Evolutionary conservation across 2,329 filamentous ascomycete species (phyloP).

Genomic region (Fusarium tjaetaba): DNA sequence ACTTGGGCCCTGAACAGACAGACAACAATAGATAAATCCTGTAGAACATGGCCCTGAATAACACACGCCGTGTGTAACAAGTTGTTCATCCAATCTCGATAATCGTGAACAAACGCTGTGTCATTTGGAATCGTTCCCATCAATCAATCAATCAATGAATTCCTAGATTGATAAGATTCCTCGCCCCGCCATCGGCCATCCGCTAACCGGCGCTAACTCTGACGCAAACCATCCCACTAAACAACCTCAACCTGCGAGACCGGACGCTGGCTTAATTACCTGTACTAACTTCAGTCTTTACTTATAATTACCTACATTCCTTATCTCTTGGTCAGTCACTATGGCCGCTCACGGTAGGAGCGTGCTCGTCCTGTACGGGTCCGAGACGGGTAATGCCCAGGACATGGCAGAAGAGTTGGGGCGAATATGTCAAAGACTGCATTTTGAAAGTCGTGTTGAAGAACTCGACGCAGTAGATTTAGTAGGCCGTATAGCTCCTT

Average conservation of each 20-base stretch:
- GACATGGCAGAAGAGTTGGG: conserved; percentile 90
- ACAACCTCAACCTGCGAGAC: conserved; percentile 19
- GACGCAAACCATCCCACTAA: conserved; percentile 16
- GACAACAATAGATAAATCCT: background rate
- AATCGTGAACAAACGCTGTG: conserved; percentile 1
- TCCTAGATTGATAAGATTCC: conserved; percentile 38
- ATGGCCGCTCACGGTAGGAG: conserved; percentile 50
- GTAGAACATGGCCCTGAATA: background rate
- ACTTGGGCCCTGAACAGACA: background rate
- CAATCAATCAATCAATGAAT: background rate
- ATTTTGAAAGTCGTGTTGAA: conserved; percentile 78
- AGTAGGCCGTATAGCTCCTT: conserved; percentile 61
- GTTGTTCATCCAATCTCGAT: background rate
- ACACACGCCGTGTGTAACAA: background rate
- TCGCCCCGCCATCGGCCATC: conserved; percentile 37
- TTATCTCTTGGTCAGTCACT: background rate
- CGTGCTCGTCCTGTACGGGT: conserved; percentile 85
- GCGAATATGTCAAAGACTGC: conserved; percentile 77
- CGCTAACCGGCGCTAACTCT: conserved; percentile 35
- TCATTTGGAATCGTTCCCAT: conserved; percentile 4
- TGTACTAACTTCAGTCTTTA: background rate
- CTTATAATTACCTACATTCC: background rate
- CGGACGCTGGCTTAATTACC: background rate
- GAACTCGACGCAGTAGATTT: conserved; percentile 81
- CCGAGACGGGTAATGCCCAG: conserved; percentile 93